phyloP scores from a whole-genome alignment of 768 basidiomycete species.

The Hygrocybe coccinea region DNA sequence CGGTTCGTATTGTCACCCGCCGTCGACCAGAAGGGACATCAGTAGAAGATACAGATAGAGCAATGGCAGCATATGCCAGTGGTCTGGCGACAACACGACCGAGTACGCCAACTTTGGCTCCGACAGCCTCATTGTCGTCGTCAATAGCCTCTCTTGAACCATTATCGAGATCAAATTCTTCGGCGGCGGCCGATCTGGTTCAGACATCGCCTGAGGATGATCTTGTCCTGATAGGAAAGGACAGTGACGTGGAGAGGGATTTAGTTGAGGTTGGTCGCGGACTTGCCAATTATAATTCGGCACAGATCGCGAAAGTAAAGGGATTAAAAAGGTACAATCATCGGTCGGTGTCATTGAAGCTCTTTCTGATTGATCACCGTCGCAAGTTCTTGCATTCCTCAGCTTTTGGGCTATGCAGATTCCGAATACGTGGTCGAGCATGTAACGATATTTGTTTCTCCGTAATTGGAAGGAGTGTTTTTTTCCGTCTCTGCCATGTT shows the following conservation, averaged over 20 bases:
- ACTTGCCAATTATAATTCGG: constrained; percentile 92
- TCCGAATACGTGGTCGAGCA: constrained; percentile 97
- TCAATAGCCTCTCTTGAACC: constrained; percentile 44
- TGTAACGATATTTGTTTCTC: constrained; percentile 69
- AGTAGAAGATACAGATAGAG: constrained; percentile 25
- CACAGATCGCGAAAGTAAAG: constrained; percentile 82
- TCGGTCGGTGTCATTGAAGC: constrained; percentile 3
- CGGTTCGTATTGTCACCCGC: constrained; percentile 74
- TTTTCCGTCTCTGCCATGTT: neutral
- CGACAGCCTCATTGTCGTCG: constrained; percentile 41
- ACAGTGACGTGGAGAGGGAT: constrained; percentile 50
- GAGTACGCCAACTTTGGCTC: constrained; percentile 45
- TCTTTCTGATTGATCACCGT: constrained; percentile 8
- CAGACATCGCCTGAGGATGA: constrained; percentile 11
- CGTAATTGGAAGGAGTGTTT: constrained; percentile 20
- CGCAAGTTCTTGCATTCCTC: constrained; percentile 70
- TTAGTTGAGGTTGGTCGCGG: constrained; percentile 90
- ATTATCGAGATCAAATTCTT: constrained; percentile 37
- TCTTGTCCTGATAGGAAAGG: constrained; percentile 9
- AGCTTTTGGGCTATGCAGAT: constrained; percentile 87
- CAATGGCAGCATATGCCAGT: constrained; percentile 32
- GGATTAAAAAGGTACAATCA: constrained; percentile 81
- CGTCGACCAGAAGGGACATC: constrained; percentile 26
- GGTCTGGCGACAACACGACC: constrained; percentile 48
- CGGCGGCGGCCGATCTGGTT: constrained; percentile 29